A percentile compares a stretch with the other conserved stretches of the same genome.
Conservation (phyloP, 1,284 basidiomycete species). For the Uromyces viciae-fabae region DNA sequence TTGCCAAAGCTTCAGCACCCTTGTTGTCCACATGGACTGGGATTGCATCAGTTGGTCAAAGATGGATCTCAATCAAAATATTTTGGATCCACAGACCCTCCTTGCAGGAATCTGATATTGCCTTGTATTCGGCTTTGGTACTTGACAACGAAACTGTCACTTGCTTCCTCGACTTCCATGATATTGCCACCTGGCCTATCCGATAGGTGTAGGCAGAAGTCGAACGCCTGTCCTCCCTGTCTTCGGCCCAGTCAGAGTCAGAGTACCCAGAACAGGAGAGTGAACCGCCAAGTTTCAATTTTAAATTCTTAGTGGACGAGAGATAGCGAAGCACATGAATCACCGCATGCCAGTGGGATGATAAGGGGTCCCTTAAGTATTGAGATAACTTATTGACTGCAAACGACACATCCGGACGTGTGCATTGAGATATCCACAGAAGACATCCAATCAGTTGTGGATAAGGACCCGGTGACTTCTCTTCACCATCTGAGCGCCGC, state of each 20-base stretch:
- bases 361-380: background rate
- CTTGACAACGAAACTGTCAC: background rate
- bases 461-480: background rate
- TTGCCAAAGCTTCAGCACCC: no score
- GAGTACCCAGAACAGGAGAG: background rate
- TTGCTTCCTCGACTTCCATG: constrained; percentile 7
- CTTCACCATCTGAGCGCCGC: background rate
- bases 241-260: constrained; percentile 6
- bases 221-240: background rate
- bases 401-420: background rate
- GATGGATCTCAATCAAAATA: no score
- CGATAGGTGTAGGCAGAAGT: background rate
- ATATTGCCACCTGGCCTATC: background rate
- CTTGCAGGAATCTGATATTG: background rate
- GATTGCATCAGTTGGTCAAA: no score
- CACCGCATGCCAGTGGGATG: background rate
- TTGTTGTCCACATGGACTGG: no score
- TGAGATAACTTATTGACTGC: background rate
- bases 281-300: background rate
- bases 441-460: background rate
- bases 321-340: background rate
- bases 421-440: background rate
- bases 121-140: background rate
- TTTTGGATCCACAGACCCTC: background rate
- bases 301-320: background rate